phyloP scores from a whole-genome alignment of 257 asterid genomes.

The Cinchona pubescens region DNA sequence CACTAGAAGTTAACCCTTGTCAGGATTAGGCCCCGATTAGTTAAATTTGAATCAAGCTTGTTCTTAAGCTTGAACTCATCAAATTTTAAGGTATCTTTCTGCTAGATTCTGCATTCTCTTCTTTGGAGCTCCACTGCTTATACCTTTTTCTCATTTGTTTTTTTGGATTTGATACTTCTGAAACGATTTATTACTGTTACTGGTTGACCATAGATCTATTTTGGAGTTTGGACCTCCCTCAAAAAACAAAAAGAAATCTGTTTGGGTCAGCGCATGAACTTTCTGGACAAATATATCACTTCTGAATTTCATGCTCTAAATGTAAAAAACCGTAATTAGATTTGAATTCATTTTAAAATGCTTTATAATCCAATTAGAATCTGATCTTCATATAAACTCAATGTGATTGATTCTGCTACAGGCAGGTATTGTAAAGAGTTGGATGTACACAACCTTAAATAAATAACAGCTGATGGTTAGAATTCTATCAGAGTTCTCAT shows the following conservation, averaged over 20 bases:
- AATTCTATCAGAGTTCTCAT: background rate
- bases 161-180: background rate
- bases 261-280: background rate
- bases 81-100: background rate
- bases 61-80: background rate
- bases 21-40: background rate
- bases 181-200: background rate
- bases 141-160: background rate
- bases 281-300: background rate
- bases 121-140: background rate
- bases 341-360: background rate
- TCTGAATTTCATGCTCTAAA: background rate
- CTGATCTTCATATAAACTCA: background rate
- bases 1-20: background rate
- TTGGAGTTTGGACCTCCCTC: no score
- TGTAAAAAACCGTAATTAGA: background rate
- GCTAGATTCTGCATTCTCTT: background rate
- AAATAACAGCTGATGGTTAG: background rate
- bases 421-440: background rate
- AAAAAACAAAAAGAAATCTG: no score
- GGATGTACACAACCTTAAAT: background rate
- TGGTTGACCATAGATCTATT: background rate
- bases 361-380: background rate
- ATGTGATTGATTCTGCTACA: background rate
- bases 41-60: background rate